Evolutionary conservation across 768 basidiomycete species (phyloP).

Genomic region (Hortiboletus campestris): DNA sequence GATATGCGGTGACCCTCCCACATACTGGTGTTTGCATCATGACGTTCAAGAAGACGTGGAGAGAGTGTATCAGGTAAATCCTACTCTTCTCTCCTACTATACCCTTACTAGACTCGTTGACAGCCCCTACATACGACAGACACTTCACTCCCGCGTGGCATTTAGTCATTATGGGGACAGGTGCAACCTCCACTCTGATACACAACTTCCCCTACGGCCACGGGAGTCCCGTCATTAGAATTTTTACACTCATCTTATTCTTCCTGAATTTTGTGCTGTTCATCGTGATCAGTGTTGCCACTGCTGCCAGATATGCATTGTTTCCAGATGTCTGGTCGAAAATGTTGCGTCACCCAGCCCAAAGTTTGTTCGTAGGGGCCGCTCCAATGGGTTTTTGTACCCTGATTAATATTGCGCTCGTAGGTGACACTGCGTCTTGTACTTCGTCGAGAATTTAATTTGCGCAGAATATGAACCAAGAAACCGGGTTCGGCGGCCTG

Average conservation of each 20-base stretch:
- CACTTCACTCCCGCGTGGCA: constrained; percentile 50
- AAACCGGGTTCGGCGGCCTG: constrained; percentile 35
- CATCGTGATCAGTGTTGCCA: constrained; percentile 31
- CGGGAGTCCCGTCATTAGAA: constrained; percentile 31
- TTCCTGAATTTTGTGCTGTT: constrained; percentile 42
- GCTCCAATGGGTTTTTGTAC: constrained; percentile 47
- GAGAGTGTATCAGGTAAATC: constrained; percentile 35
- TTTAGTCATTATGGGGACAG: constrained; percentile 49
- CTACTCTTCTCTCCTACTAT: background rate
- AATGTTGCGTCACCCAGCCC: constrained; percentile 46
- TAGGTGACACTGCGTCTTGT: constrained; percentile 18
- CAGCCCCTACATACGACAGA: constrained; percentile 19
- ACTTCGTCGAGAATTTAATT: background rate
- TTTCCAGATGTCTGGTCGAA: constrained; percentile 43
- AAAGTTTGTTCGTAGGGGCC: constrained; percentile 45
- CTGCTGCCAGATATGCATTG: constrained; percentile 40
- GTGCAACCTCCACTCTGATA: constrained; percentile 39
- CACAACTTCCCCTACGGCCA: constrained; percentile 44
- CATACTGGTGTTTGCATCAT: background rate
- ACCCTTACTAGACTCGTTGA: background rate
- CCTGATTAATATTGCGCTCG: constrained; percentile 40
- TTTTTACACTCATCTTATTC: constrained; percentile 38
- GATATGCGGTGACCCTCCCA: background rate
- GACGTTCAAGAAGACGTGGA: constrained; percentile 34
- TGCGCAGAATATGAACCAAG: constrained; percentile 32